Percentiles rank a stretch among this genome's conserved stretches.
Evolutionary conservation across 2,329 filamentous ascomycete species (phyloP).

Genomic region (Beauveria pseudobassiana): DNA sequence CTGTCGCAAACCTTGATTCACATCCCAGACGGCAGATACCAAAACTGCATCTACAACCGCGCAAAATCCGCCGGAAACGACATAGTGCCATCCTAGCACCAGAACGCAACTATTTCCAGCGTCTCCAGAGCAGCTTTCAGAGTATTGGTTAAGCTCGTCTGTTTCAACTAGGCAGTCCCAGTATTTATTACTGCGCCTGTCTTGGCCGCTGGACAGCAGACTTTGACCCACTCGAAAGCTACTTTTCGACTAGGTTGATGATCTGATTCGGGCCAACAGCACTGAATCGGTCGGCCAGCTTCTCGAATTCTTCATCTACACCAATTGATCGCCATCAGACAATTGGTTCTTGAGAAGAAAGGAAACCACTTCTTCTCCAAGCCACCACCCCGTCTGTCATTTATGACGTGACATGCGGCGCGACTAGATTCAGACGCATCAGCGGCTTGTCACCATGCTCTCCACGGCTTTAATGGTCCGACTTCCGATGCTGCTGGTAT

Average conservation of each 20-base stretch:
- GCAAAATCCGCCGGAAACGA: neutral
- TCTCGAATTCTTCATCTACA: neutral
- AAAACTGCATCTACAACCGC: neutral
- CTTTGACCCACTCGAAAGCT: slow-evolving; percentile 7
- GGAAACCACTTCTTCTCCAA: no score
- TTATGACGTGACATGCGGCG: slow-evolving; percentile 4
- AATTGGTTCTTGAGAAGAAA: neutral
- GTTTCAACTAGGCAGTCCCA: neutral
- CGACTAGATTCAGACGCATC: neutral
- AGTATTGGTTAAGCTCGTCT: neutral
- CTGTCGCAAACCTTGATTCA: neutral
- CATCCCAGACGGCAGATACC: neutral
- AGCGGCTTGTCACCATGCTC: neutral
- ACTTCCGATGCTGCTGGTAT: slow-evolving; percentile 6
- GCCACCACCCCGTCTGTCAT: neutral
- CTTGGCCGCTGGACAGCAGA: neutral
- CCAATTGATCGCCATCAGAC: neutral
- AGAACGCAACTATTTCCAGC: neutral
- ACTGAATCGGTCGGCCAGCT: neutral
- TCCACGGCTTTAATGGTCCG: neutral
- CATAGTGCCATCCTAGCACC: neutral
- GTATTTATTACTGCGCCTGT: neutral
- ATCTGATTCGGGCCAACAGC: neutral
- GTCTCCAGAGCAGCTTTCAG: neutral
- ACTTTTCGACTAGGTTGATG: neutral